phyloP scores from a whole-genome alignment of 805 yeast genomes.

The Suhomyces canberraensis region DNA sequence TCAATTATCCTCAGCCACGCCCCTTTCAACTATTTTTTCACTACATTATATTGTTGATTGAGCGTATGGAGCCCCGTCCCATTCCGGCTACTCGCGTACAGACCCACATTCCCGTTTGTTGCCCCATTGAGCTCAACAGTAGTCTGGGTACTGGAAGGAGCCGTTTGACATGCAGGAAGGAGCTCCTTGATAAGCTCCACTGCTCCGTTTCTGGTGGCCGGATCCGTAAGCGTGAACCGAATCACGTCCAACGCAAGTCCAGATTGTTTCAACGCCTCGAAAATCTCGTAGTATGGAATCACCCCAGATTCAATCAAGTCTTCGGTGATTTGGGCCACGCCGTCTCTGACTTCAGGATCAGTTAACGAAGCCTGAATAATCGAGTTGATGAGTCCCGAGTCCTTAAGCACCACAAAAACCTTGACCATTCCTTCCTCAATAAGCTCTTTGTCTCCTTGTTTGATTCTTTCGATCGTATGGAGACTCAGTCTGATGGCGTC shows the following conservation, averaged over 20 bases:
- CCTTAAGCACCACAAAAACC: constrained; percentile 24
- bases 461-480: constrained; percentile 2
- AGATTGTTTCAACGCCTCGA: constrained; percentile 26
- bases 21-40: no score
- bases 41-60: no score
- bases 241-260: constrained; percentile 30
- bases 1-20: no score
- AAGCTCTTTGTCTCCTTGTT: neutral
- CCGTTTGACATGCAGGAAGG: neutral
- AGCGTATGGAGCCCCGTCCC: no score
- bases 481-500: neutral
- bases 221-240: constrained; percentile 23
- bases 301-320: constrained; percentile 25
- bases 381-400: constrained; percentile 27
- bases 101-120: no score
- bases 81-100: no score
- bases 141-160: no score
- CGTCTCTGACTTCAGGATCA: constrained; percentile 26
- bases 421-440: constrained; percentile 13
- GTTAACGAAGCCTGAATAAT: constrained; percentile 25
- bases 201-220: constrained; percentile 26
- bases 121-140: no score
- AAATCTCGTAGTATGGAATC: constrained; percentile 31
- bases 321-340: constrained; percentile 21
- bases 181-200: constrained; percentile 20